Conservation (phyloP, 148 eudicot species). For the Persicaria tinctoria region DNA sequence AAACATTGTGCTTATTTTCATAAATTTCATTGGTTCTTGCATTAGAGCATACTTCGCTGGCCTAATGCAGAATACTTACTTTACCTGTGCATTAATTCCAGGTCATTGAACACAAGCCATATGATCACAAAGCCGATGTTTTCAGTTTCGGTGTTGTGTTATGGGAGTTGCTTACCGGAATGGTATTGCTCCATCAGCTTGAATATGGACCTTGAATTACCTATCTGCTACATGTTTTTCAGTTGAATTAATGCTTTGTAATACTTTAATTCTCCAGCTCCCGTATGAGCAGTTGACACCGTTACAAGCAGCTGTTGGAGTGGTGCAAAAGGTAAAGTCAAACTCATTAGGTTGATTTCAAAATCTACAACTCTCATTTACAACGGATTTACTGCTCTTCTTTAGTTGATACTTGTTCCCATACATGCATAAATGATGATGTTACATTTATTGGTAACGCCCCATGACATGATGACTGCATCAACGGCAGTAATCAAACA, state of each 20-base stretch:
- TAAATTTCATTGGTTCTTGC: background rate
- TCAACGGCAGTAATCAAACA: too few species aligned
- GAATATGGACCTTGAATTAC: background rate
- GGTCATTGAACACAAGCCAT: conserved; percentile 94
- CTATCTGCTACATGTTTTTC: background rate
- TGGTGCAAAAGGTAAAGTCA: conserved; percentile 78
- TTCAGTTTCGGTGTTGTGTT: conserved; percentile 80
- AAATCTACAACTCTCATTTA: background rate
- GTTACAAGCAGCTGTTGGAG: conserved; percentile 93
- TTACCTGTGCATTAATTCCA: conserved; percentile 16
- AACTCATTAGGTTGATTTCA: too few species aligned
- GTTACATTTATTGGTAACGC: background rate
- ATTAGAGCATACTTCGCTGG: background rate
- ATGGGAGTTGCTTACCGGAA: conserved; percentile 88
- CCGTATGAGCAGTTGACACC: conserved; percentile 92
- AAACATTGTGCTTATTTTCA: too few species aligned
- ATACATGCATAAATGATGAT: background rate
- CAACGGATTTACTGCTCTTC: background rate
- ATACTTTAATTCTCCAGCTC: conserved; percentile 40
- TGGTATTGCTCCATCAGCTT: conserved; percentile 31
- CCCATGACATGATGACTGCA: too few species aligned
- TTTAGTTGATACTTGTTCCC: background rate
- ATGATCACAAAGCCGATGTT: conserved; percentile 97
- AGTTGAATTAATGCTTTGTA: background rate
- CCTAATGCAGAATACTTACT: conserved; percentile 9